phyloP scores from a whole-genome alignment of 768 basidiomycete species.

The Mrakia frigida region DNA sequence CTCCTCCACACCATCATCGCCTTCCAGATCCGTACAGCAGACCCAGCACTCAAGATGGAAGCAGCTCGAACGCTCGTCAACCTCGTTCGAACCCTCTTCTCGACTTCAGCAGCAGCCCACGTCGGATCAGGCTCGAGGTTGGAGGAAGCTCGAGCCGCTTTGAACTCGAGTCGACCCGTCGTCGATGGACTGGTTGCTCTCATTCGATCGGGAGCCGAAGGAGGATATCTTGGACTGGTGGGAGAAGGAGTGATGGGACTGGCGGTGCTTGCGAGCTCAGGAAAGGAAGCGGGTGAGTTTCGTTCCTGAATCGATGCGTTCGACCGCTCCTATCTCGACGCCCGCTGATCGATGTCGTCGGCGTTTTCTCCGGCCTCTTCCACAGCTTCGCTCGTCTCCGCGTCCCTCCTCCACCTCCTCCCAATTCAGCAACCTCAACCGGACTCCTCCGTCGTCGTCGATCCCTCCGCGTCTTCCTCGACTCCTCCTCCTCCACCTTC shows the following conservation, averaged over 20 bases:
- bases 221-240: conserved; percentile 73
- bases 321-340: not conserved
- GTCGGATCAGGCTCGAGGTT: conserved; percentile 1
- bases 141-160: conserved; percentile 53
- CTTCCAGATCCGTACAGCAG: conserved; percentile 71
- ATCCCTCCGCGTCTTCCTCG: not conserved
- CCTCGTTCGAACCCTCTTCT: conserved; percentile 71
- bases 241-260: conserved; percentile 85
- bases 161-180: conserved; percentile 54
- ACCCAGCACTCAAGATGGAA: conserved; percentile 77
- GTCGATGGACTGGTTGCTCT: conserved; percentile 63
- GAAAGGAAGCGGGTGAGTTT: conserved; percentile 43
- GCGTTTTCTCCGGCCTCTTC: not conserved
- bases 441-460: not conserved
- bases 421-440: not conserved
- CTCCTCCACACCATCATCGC: conserved; percentile 57
- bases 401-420: conserved; percentile 5
- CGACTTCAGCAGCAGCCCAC: conserved; percentile 36
- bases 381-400: conserved; percentile 7
- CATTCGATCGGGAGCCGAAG: conserved; percentile 57
- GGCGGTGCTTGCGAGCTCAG: conserved; percentile 65
- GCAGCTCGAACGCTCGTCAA: conserved; percentile 84
- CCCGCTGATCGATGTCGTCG: not conserved
- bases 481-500: not conserved
- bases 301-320: not conserved